A percentile compares a stretch with the other conserved stretches of the same genome.
These are phyloP conservation scores for Colletotrichum karsti DNA, from an alignment of 2,329 filamentous ascomycete genomes.

Conservation along the genomic window DNA sequence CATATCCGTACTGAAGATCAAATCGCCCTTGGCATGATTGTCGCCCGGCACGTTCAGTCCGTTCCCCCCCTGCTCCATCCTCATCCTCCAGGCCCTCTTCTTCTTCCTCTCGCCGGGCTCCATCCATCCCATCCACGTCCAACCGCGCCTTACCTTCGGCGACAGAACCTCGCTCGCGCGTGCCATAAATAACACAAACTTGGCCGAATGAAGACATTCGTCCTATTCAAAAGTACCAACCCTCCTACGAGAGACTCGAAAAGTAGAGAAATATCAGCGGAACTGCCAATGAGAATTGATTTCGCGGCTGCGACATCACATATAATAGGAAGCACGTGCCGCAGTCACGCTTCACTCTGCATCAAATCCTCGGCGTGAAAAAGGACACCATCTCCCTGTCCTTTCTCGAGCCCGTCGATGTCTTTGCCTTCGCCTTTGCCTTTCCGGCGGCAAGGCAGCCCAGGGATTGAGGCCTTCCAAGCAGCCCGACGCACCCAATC, in stretches of 20 bases:
- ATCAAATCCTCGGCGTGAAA: slow-evolving; percentile 1
- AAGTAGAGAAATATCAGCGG: neutral
- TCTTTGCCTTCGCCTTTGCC: neutral
- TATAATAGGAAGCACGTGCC: slow-evolving; percentile 10
- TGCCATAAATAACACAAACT: slow-evolving; percentile 2
- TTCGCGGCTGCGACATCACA: neutral
- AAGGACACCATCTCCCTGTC: neutral
- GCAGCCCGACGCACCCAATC: neutral
- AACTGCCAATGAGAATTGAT: slow-evolving; percentile 10
- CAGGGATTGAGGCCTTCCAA: neutral
- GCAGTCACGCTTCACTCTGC: neutral
- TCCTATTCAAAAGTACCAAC: neutral
- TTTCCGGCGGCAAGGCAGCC: neutral
- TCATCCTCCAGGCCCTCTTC: neutral
- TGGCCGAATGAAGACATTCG: neutral
- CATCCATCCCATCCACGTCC: neutral
- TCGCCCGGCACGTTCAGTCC: slow-evolving; percentile 21
- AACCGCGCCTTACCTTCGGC: neutral
- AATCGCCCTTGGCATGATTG: neutral
- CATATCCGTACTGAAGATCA: neutral
- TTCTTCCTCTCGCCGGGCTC: too few relatives aligned
- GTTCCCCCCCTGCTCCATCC: slow-evolving; percentile 1
- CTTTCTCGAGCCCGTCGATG: neutral
- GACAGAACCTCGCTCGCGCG: neutral
- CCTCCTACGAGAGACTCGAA: neutral